Evolutionary conservation across 2,329 filamentous ascomycete genomes (phyloP).

Genomic region (Rhexocercosporidium sp.): DNA sequence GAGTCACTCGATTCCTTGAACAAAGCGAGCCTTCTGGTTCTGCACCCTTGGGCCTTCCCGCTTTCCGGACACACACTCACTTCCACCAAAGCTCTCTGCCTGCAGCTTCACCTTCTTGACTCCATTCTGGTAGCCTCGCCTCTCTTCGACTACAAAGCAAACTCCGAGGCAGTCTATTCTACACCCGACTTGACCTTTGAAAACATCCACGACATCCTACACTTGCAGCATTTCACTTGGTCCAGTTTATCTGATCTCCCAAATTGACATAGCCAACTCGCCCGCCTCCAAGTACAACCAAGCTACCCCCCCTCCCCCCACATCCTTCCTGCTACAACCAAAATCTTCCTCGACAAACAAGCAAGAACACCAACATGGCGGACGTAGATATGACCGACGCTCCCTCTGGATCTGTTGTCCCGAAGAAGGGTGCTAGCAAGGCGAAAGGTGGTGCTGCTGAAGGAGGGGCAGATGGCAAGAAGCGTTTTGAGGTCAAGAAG

Average conservation of each 20-base stretch:
- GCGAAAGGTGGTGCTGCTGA: slow-evolving; percentile 54
- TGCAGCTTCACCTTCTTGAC: not conserved
- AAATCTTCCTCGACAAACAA: slow-evolving; percentile 8
- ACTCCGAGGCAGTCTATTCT: not conserved
- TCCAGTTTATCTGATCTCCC: not conserved
- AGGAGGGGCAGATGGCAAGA: slow-evolving; percentile 73
- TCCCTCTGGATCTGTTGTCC: slow-evolving; percentile 56
- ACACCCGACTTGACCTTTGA: not conserved
- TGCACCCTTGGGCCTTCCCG: not conserved
- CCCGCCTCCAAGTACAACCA: not conserved
- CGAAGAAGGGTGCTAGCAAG: slow-evolving; percentile 57
- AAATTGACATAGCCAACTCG: not conserved
- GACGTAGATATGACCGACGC: slow-evolving; percentile 98
- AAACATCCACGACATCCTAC: not conserved
- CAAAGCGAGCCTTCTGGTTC: not conserved
- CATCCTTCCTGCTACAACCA: not conserved
- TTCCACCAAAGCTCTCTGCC: not conserved
- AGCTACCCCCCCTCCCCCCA: slow-evolving; percentile 1
- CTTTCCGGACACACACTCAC: not conserved
- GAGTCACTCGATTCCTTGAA: slow-evolving; percentile 5
- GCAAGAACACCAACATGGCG: slow-evolving; percentile 65
- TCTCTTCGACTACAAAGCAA: not conserved
- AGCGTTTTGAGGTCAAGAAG: slow-evolving; percentile 99
- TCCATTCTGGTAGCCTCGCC: slow-evolving; percentile 4
- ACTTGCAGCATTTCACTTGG: not conserved